phyloP scores from a whole-genome alignment of 495 filamentous ascomycete species.

The Xylaria sp. region DNA sequence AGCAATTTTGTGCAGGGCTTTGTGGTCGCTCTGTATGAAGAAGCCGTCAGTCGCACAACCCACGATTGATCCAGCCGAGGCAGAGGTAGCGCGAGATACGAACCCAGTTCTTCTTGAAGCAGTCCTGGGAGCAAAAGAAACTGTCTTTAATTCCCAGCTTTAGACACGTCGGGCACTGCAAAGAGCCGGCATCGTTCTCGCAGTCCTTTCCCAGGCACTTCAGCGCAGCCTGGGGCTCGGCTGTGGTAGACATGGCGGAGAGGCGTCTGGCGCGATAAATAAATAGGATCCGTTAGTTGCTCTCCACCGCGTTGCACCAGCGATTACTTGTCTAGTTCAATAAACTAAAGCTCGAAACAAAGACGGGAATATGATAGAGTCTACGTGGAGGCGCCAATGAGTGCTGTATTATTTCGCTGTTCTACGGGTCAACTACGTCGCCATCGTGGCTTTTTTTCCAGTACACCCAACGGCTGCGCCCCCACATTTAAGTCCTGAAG shows the following conservation, averaged over 20 bases:
- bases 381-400: background rate
- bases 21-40: conserved; percentile 75
- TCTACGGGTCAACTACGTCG: background rate
- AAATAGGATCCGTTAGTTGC: background rate
- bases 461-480: background rate
- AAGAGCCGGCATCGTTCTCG: conserved; percentile 76
- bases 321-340: background rate
- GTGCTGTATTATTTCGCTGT: background rate
- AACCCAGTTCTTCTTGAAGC: conserved; percentile 99
- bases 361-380: background rate
- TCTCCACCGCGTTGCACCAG: background rate
- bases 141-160: conserved; percentile 85
- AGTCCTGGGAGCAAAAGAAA: conserved; percentile 98
- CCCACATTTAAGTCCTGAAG: conserved; percentile 4
- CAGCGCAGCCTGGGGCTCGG: conserved; percentile 58
- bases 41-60: conserved; percentile 27
- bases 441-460: background rate
- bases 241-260: conserved; percentile 47
- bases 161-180: conserved; percentile 95
- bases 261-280: background rate
- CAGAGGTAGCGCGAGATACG: conserved; percentile 7
- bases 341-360: background rate
- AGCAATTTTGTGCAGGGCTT: conserved; percentile 73
- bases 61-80: background rate
- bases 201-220: conserved; percentile 86